Evolutionary conservation across 305 asterid genomes (phyloP).

Genomic region (Solanum hybrid): DNA sequence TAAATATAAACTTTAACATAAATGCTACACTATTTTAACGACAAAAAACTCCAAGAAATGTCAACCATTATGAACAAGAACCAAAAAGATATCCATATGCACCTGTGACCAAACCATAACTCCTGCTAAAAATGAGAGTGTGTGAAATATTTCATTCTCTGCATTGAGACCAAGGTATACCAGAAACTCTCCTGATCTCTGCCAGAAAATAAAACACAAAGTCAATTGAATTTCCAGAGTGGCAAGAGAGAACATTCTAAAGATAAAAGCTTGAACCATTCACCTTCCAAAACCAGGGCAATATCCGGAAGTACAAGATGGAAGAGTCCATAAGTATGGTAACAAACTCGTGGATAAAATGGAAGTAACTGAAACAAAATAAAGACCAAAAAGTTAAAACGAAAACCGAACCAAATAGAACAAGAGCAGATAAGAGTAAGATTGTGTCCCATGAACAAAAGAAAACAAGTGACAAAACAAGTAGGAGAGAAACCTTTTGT

Average conservation of each 20-base stretch:
- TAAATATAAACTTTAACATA: background rate
- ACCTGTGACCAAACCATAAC: slow-evolving; percentile 98
- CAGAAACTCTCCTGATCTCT: slow-evolving; percentile 76
- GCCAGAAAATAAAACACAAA: slow-evolving; percentile 14
- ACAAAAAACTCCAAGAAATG: background rate
- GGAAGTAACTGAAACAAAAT: slow-evolving; percentile 56
- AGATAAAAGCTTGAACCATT: slow-evolving; percentile 4
- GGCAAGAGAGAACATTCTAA: background rate
- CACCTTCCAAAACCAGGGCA: slow-evolving; percentile 99
- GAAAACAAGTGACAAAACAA: slow-evolving; percentile 3
- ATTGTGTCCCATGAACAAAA: background rate
- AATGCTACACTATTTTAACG: background rate
- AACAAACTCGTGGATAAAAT: slow-evolving; percentile 75
- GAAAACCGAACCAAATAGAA: slow-evolving; percentile 7
- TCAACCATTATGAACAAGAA: background rate
- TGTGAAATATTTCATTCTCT: slow-evolving; percentile 82
- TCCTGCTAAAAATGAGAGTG: slow-evolving; percentile 90
- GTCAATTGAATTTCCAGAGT: background rate
- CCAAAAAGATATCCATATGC: slow-evolving; percentile 7
- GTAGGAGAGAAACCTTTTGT: slow-evolving; percentile 57
- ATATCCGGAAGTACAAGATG: slow-evolving; percentile 61
- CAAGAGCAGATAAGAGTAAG: background rate
- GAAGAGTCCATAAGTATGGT: slow-evolving; percentile 76
- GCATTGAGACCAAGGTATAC: slow-evolving; percentile 55
- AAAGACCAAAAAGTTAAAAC: slow-evolving; percentile 11